phyloP scores from a whole-genome alignment of 768 basidiomycete species.

The Mycena amicta region DNA sequence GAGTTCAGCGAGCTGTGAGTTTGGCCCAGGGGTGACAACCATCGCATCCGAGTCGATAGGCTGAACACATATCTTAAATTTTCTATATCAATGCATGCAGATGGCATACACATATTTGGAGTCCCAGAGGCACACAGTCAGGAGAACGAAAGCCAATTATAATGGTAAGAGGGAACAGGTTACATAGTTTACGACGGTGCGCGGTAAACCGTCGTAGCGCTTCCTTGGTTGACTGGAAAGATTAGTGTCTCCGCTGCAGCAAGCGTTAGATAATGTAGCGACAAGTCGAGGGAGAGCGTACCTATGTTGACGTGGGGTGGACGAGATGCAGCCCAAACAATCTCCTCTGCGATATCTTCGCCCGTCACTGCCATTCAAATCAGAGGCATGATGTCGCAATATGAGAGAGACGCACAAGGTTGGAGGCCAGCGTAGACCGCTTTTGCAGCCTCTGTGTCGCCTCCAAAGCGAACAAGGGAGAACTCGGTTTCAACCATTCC shows the following conservation, averaged over 20 bases:
- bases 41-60: too few species aligned
- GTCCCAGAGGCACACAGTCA: too few species aligned
- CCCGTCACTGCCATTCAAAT: conserved; percentile 58
- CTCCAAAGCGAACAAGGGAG: conserved; percentile 86
- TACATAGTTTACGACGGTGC: conserved; percentile 39
- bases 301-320: conserved; percentile 91
- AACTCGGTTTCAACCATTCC: conserved; percentile 93
- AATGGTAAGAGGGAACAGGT: too few species aligned
- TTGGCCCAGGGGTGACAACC: too few species aligned
- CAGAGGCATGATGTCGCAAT: conserved; percentile 8
- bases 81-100: too few species aligned
- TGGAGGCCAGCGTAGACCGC: conserved; percentile 90
- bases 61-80: too few species aligned
- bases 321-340: conserved; percentile 93
- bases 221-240: conserved; percentile 81
- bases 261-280: too few species aligned
- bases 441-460: conserved; percentile 79
- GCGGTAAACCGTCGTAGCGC: conserved; percentile 63
- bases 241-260: conserved; percentile 80
- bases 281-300: too few species aligned
- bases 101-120: too few species aligned
- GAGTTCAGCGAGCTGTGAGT: too few species aligned
- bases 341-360: conserved; percentile 94
- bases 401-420: conserved; percentile 60
- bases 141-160: too few species aligned